These are phyloP conservation scores for Penicillium paradoxum DNA, from an alignment of 495 filamentous ascomycete genomes.

Conservation along the genomic window DNA sequence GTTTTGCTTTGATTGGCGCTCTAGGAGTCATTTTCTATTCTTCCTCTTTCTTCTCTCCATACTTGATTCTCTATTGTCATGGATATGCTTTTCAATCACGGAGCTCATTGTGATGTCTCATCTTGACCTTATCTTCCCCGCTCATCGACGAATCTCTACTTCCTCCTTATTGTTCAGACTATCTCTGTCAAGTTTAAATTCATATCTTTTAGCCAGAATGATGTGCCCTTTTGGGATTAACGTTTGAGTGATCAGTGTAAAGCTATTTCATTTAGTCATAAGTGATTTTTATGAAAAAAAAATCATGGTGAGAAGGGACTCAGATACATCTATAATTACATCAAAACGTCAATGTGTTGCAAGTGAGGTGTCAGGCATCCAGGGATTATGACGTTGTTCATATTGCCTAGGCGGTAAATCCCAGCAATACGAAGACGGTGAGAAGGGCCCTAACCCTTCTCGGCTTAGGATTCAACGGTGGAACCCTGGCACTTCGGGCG, in stretches of 20 bases:
- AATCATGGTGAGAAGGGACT: no score
- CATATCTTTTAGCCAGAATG: background rate
- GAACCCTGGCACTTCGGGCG: background rate
- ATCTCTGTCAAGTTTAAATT: background rate
- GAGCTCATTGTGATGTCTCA: background rate
- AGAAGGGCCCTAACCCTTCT: background rate
- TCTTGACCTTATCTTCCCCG: background rate
- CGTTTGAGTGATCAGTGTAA: background rate
- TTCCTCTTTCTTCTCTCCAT: background rate
- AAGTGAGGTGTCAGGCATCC: no score
- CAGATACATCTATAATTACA: no score
- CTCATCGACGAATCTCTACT: background rate
- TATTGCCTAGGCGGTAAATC: background rate
- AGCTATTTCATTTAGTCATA: no score
- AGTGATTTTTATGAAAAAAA: no score
- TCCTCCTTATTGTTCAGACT: background rate
- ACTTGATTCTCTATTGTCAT: background rate
- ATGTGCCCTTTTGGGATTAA: background rate
- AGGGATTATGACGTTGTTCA: background rate
- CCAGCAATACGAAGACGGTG: background rate
- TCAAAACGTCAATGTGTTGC: no score
- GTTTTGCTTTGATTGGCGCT: constrained; percentile 42
- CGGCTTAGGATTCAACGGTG: background rate
- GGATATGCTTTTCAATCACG: background rate
- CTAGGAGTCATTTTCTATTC: background rate